Evolutionary conservation across 2,329 filamentous ascomycete genomes (phyloP).

Genomic region (Aspergillus udagawae): DNA sequence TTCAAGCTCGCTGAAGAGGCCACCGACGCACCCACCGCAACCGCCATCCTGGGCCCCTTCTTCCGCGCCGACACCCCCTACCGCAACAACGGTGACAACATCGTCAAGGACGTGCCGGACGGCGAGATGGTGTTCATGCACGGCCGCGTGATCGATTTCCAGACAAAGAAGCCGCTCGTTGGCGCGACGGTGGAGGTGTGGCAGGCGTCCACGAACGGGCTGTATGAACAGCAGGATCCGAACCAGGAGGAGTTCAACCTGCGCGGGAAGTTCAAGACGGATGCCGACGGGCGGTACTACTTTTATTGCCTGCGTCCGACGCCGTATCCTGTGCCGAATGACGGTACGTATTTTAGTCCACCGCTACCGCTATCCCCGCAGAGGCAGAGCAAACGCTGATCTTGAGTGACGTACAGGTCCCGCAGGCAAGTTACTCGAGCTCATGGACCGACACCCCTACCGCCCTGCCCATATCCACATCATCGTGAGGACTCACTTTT

Average conservation of each 20-base stretch:
- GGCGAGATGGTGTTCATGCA: slow-evolving; percentile 62
- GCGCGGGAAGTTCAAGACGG: slow-evolving; percentile 67
- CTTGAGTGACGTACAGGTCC: slow-evolving; percentile 39
- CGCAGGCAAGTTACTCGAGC: slow-evolving; percentile 53
- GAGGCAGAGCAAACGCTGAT: slow-evolving; percentile 1
- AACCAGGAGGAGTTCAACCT: slow-evolving; percentile 70
- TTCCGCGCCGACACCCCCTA: slow-evolving; percentile 70
- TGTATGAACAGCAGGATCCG: slow-evolving; percentile 70
- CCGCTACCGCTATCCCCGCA: too few species aligned
- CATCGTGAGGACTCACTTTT: slow-evolving; percentile 41
- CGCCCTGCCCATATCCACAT: slow-evolving; percentile 63
- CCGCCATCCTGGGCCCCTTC: slow-evolving; percentile 80
- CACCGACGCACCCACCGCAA: slow-evolving; percentile 60
- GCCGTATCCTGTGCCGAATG: slow-evolving; percentile 53
- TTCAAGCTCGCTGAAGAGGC: slow-evolving; percentile 58
- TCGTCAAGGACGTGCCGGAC: slow-evolving; percentile 49
- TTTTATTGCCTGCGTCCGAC: slow-evolving; percentile 61
- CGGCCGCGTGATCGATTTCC: slow-evolving; percentile 55
- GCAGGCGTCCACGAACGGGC: slow-evolving; percentile 71
- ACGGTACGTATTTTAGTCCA: slow-evolving; percentile 31
- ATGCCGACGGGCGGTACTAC: slow-evolving; percentile 59
- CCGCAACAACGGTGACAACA: slow-evolving; percentile 65
- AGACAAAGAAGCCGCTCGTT: slow-evolving; percentile 61
- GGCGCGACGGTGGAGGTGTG: slow-evolving; percentile 70
- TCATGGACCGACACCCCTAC: slow-evolving; percentile 59